phyloP scores from a whole-genome alignment of 495 filamentous ascomycete species.

The Tuber aestivum region DNA sequence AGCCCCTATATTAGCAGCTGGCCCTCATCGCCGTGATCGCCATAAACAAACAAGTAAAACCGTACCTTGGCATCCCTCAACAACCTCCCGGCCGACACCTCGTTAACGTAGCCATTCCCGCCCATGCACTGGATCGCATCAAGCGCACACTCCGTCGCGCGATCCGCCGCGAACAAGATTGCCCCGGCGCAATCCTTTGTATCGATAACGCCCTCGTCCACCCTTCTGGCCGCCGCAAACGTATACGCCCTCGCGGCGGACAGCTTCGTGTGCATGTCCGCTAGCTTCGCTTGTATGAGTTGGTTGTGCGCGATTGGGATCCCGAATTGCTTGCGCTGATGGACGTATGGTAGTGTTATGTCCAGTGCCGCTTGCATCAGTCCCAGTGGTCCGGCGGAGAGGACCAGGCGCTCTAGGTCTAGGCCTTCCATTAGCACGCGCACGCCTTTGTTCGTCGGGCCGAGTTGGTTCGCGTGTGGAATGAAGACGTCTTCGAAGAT shows the following conservation, averaged over 20 bases:
- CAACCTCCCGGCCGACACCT: conserved; percentile 81
- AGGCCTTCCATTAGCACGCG: conserved; percentile 92
- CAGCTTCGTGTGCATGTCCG: conserved; percentile 95
- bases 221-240: conserved; percentile 63
- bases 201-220: conserved; percentile 66
- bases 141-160: conserved; percentile 79
- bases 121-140: conserved; percentile 94
- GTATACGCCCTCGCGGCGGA: conserved; percentile 76
- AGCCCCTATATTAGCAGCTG: conserved; percentile 29
- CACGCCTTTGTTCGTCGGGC: conserved; percentile 72
- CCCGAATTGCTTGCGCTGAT: conserved; percentile 83
- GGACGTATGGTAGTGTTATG: conserved; percentile 80
- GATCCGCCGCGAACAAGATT: conserved; percentile 89
- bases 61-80: conserved; percentile 71
- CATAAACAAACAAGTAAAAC: conserved; percentile 4
- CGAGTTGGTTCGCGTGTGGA: conserved; percentile 72
- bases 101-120: conserved; percentile 93
- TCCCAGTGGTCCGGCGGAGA: conserved; percentile 83
- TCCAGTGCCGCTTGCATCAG: conserved; percentile 93
- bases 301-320: conserved; percentile 87
- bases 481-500: conserved; percentile 92
- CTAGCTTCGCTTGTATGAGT: conserved; percentile 84
- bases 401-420: conserved; percentile 86
- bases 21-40: conserved; percentile 2
- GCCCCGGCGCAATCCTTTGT: conserved; percentile 93